Evolutionary conservation across 2,329 filamentous ascomycete species (phyloP), one percentile per base, ranked within the genome.

Genomic region (Pyrenochaeta sp.): DNA sequence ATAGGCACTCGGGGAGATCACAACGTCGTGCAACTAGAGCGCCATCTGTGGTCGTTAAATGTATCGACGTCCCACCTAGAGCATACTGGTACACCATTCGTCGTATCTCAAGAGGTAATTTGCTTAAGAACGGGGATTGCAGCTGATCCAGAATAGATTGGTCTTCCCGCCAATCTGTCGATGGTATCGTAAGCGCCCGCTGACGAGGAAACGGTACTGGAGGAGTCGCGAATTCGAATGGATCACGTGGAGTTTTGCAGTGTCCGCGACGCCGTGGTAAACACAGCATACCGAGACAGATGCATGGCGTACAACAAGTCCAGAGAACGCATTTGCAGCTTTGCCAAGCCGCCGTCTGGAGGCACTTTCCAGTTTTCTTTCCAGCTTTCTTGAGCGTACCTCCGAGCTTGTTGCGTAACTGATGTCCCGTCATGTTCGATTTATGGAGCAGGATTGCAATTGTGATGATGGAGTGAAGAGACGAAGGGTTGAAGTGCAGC

Each of bases 41-140:
- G 3, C 61, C 59, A 5, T 54, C 18, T 7, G 21, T 41, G 12
- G 52, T 50, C 21, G 36, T 43, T 15, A 63, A 35, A 44, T 62
- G 56, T 29, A 68, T 55, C 1, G 47, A 37, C 9, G 18, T 18
- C 6, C 57, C 59, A 30, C 60, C 61, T 7, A 66, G 33, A 14
- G 56, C 51, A 27, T 56, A 41, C 12, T 37, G 40, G 41, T 68
- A 68, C 12, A 68, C 51, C 49, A 64, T 57, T 1, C 59, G 54
- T 20, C 64, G 64, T 35, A 66, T 52, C 32, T 68, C 65, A 39
- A 66, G 44, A 7, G 65, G 62, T 2, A 68, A 35, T 33, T 59
- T 67, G 7, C 31, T 49, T 15, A 67, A 48, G 37, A 68, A 63
- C 2, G 47, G 21, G n/a, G 62, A 68, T 15, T 56, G 60, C 12